Conservation (phyloP, 306 rosid genomes). For the Vigna hirtella region DNA sequence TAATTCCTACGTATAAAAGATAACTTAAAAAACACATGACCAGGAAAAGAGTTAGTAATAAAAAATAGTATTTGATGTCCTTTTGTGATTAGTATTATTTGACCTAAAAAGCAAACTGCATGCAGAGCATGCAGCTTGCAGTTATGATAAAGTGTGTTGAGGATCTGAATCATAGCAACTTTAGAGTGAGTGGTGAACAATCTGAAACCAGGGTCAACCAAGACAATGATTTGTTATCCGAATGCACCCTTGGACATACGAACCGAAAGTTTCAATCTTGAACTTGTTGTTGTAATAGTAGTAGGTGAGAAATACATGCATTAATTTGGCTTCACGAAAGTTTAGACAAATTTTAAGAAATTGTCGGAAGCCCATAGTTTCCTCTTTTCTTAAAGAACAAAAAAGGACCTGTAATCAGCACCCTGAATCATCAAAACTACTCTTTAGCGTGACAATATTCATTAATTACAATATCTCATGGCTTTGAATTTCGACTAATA, state of each 20-base stretch:
- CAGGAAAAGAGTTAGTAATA: neutral
- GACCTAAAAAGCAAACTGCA: neutral
- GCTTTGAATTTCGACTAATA: slow-evolving; percentile 30
- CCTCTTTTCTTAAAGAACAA: slow-evolving; percentile 28
- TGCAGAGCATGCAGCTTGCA: neutral
- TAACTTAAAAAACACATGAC: too few relatives aligned
- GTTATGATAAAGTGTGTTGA: slow-evolving; percentile 4
- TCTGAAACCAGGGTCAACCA: slow-evolving; percentile 26
- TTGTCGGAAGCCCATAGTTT: slow-evolving; percentile 41
- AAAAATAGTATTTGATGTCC: neutral
- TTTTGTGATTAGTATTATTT: neutral
- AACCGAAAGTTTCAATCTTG: slow-evolving; percentile 27
- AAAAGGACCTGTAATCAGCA: slow-evolving; percentile 35
- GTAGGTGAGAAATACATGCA: slow-evolving; percentile 24
- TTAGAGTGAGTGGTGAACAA: slow-evolving; percentile 37
- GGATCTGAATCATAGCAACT: slow-evolving; percentile 32
- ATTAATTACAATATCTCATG: slow-evolving; percentile 24
- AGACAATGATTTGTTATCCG: slow-evolving; percentile 44
- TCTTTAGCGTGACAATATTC: slow-evolving; percentile 44
- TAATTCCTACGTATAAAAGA: too few relatives aligned
- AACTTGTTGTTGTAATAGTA: neutral
- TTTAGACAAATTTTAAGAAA: slow-evolving; percentile 49
- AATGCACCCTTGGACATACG: neutral
- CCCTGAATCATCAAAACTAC: slow-evolving; percentile 30
- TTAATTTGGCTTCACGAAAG: slow-evolving; percentile 48